Base-by-base conservation (phyloP, 495 filamentous ascomycete species). In the Penicillium longicatenatum region DNA sequence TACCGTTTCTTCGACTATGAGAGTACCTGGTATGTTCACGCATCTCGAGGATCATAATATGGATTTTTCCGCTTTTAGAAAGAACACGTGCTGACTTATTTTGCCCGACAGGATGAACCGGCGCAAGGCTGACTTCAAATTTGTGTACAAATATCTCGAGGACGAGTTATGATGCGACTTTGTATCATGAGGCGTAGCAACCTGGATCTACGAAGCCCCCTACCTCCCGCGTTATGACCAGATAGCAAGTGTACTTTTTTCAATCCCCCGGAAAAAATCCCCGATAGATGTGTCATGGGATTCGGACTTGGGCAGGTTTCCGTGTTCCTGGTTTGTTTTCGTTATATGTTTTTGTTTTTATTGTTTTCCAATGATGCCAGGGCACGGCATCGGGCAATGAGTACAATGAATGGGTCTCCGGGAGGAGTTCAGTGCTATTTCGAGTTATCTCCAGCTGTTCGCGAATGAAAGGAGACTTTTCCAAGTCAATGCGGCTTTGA, bases 1-100 rank as follows among this genome's bases (percentile, higher is more conserved):
- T 98, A 98, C 75, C 86, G 94, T 44, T 98, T 98, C 78, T 98
- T 98, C 75, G 94, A 98, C 72, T 98, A 98, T 66, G 94, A 98
- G 80, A 97, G 93, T 73, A 98, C 94, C 65, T 98, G 94, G 94
- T 98, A 74, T 74, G 90, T 83, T 44, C 17, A 37, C 24, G 4
- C 1, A 6, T 11, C 31, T 3, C 31, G 31, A 26, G 4, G 26
- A 26, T 26, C 26, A 5, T 26, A 26, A 26, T 26, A 26, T 6
- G 26, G 26, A 26, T 26, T 4, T 4, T 12, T 35, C 22, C 22
- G 12, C n/a, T 35, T 33, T 6, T 21, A 22, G 26, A 26, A 20
- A 1, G 14, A 43, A 10, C 58, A 50, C 50, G 62, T 60, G 57
- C 63, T 57, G 21, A 66, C 35, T 30, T n/a, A n/a, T 30, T 8